Evolutionary conservation across 176 grass and related monocot genomes (phyloP).

Genomic region (Eragrostis curvula): DNA sequence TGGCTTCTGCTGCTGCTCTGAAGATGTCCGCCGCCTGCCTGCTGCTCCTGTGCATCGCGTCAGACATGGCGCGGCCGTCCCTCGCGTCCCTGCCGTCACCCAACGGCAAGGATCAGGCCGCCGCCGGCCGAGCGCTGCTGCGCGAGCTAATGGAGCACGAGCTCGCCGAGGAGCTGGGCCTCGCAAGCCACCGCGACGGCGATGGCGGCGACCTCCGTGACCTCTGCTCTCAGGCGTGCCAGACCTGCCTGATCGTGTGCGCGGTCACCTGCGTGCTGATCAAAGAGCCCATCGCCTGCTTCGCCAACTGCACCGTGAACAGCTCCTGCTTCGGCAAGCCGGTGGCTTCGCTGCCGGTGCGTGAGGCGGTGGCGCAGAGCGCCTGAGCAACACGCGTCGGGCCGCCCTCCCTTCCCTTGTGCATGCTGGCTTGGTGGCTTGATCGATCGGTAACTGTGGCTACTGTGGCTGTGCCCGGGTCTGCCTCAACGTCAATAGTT

Average conservation of each 20-base stretch:
- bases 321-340: conserved; percentile 14
- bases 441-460: too few species aligned
- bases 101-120: background rate
- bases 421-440: background rate
- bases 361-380: background rate
- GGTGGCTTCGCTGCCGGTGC: background rate
- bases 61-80: background rate
- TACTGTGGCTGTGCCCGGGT: background rate
- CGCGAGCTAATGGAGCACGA: conserved; percentile 7
- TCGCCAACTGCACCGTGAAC: conserved; percentile 22
- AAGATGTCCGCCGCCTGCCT: background rate
- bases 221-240: conserved; percentile 5
- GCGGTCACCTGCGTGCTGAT: conserved; percentile 7
- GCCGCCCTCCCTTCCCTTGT: too few species aligned
- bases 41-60: background rate
- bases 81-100: background rate
- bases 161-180: conserved; percentile 6
- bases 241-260: conserved; percentile 25
- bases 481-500: background rate
- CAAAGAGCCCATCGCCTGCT: background rate
- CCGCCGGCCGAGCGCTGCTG: background rate
- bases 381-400: too few species aligned
- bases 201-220: background rate
- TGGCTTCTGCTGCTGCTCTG: background rate
- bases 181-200: background rate